Base-by-base conservation (phyloP, 306 rosid species). In the Citrullus mucosospermus region DNA sequence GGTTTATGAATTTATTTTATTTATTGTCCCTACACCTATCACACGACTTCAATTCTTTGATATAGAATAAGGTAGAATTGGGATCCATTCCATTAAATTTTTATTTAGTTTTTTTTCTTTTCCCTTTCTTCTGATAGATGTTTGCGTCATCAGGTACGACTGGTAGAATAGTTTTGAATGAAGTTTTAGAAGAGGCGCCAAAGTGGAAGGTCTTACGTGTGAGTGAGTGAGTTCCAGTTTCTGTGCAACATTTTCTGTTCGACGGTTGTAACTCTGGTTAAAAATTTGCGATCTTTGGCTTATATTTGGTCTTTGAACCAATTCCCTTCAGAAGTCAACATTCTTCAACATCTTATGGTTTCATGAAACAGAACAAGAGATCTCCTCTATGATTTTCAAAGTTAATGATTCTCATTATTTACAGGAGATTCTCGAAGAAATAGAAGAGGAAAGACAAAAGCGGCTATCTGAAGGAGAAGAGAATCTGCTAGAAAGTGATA, bases 121-220 rank as follows among this genome's bases (percentile, higher is more conserved):
- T 28, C 12, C 25, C 16, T 4, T 66, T 12, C 17, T 68, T 57
- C 48, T 56, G 38, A 57, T 80, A 84, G 90, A 77, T 85, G 90
- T 84, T 55, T 89, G 89, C 74, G 15, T 83, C 86, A 9, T 25
- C 88, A 81, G 86, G 82, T 84, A 78, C 90, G 46, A 78, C 79
- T 86, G 55, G 84, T 53, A 73, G 83, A 58, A 43, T 89, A 78
- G 83, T 85, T 67, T 82, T 95, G 88, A 93, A 89, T 78, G 97
- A 95, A 86, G 96, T 95, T 75, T 85, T 95, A 87, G 98, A 95
- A 89, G 97, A 92, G 87, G 90, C 98, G 43, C 98, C 98, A 8
- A 95, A 95, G 87, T 95, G 98, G 98, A 95, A 95, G 92, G 90
- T 95, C 84, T 95, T 95, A 89, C 89, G 93, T 88, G 98, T 92